Base-by-base conservation (phyloP, 1,284 basidiomycete species). In the Tylopilus sp. region DNA sequence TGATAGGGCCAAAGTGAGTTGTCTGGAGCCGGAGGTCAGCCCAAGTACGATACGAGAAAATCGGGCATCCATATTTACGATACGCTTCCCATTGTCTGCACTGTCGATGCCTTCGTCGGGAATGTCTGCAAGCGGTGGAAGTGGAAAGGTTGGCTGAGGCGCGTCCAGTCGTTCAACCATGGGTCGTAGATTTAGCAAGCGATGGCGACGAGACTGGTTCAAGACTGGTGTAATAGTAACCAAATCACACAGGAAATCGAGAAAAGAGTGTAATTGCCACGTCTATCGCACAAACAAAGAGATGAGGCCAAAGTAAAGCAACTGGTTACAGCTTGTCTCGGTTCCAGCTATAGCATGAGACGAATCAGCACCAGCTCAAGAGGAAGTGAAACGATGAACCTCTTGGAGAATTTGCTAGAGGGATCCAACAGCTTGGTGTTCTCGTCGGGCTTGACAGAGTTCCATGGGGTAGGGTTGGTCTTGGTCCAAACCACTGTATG, bases 381-480 rank as follows among this genome's bases (percentile, higher is more conserved):
- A 38, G 46, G 41, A 33, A 26, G 38, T 3, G 21, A 28, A 15
- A 49, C 26, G 25, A 66, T 68, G 51, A 45, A 88, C 87, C 73
- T 80, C 72, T 82, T 84, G 13, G 83, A 76, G 55, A 90, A 88
- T 58, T 79, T 82, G 61, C 84, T 79, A 71, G 84, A 82, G 33
- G 87, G 77, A 46, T 78, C 68, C 61, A 82, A 62, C 48, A 91
- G 41, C 71, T 91, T 91, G 49, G 78, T 86, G 55, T 77, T 77
- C 68, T 89, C 80, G 57, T 84, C 75, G 34, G 78, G 82, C 64
- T 86, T 77, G 64, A 91, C 76, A 52, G 78, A 74, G 66, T 87
- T 86, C 86, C 86, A 91, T 16, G 89, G 88, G 11, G 82, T 82
- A 11, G 87, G 86, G 74, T 91, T 91, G 63, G 59, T 72, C 72